A percentile compares a stretch with the other conserved stretches of the same genome.
Evolutionary conservation across 1,139 yeast species (phyloP).

Genomic region (Hansenula lynferdii): DNA sequence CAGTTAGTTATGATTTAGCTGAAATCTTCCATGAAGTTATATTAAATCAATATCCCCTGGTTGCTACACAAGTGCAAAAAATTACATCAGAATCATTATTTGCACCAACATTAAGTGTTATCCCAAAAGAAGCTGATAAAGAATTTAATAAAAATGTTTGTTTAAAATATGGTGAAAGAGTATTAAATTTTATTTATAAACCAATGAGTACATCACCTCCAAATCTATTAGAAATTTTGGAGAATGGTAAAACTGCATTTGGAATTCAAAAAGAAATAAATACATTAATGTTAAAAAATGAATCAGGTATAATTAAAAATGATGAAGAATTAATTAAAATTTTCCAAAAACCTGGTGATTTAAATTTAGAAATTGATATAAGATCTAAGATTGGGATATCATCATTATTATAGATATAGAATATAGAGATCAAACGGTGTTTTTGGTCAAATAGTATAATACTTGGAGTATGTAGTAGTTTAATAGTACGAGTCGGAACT

Average conservation of each 20-base stretch:
- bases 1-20: constrained; percentile 54
- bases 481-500: no score
- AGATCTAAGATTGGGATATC: no score
- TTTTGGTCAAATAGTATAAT: neutral
- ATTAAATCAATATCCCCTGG: constrained; percentile 60
- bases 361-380: constrained; percentile 19
- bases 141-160: constrained; percentile 33
- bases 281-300: neutral
- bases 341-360: constrained; percentile 10
- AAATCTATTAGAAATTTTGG: constrained; percentile 57
- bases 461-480: no score
- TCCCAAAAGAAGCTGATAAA: constrained; percentile 20
- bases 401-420: neutral
- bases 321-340: constrained; percentile 15
- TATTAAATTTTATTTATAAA: constrained; percentile 56
- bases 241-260: constrained; percentile 68
- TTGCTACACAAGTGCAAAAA: constrained; percentile 36
- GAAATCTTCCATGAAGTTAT: constrained; percentile 63
- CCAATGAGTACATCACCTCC: constrained; percentile 62
- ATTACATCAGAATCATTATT: constrained; percentile 20
- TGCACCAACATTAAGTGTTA: constrained; percentile 19
- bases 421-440: neutral
- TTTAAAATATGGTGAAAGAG: constrained; percentile 37
- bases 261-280: constrained; percentile 32
- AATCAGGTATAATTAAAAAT: neutral